Evolutionary conservation across 2,329 filamentous ascomycete genomes (phyloP).

Genomic region (Hypoxylon sp.): DNA sequence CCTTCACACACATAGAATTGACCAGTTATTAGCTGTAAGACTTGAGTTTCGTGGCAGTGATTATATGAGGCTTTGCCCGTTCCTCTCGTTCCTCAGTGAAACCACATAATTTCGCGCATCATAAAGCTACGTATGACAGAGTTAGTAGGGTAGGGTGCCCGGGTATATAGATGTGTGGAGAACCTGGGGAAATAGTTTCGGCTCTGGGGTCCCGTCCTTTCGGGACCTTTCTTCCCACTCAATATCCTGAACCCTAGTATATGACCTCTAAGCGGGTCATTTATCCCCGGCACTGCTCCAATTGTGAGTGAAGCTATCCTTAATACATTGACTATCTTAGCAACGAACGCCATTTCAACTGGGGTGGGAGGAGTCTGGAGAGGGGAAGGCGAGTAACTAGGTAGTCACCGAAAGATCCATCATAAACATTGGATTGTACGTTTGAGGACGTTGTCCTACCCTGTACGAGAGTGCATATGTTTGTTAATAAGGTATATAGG

Average conservation of each 20-base stretch:
- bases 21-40: neutral
- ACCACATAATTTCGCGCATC: neutral
- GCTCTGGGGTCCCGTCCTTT: neutral
- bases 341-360: neutral
- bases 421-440: neutral
- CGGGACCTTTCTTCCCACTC: neutral
- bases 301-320: conserved; percentile 14
- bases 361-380: conserved; percentile 6
- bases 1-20: neutral
- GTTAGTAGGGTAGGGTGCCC: no score
- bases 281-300: conserved; percentile 16
- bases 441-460: neutral
- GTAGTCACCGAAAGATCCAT: neutral
- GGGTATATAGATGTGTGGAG: conserved; percentile 13
- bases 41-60: neutral
- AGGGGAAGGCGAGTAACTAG: conserved; percentile 19
- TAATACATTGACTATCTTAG: conserved; percentile 1
- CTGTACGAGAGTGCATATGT: neutral
- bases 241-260: neutral
- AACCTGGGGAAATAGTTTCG: conserved; percentile 22
- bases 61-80: neutral
- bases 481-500: neutral
- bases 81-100: neutral
- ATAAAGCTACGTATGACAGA: neutral
- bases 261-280: conserved; percentile 3